Base-by-base conservation (phyloP, 2,329 filamentous ascomycete species). In the Graphilbum sp. region DNA sequence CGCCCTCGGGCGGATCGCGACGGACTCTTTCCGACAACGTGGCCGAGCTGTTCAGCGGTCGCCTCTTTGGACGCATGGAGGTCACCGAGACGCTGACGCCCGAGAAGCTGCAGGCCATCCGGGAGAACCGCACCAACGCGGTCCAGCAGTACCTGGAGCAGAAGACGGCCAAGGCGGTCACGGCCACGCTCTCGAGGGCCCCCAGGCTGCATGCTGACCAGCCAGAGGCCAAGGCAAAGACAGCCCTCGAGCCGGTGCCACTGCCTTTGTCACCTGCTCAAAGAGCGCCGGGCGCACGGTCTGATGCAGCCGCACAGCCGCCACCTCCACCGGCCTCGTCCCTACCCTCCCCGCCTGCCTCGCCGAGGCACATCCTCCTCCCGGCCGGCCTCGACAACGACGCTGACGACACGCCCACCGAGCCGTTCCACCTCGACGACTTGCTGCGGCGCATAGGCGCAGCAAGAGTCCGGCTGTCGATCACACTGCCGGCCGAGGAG, bases 81-180 rank as follows among this genome's bases (percentile, higher is more conserved):
- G 70, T 63, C 0, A 67, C 74, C 37, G 72, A 77, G 53, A 71
- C 74, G 58, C 52, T 75, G 12, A 67, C 69, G 11, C 64, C 69
- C 16, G 59, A 62, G 25, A 62, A 64, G 29, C 54, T 74, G 19
- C 61, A 69, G 45, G 57, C 60, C 36, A 58, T 64, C 18, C 62
- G 57, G 35, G 55, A 52, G 48, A 60, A 55, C 38, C 54, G 60
- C 16, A 51, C 57, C 29, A 54, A 54, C 20, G 53, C 56, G 40
- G 27, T 32, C 24, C 34, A 37, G 27, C 36, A 25, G 30, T 31
- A 24, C n/a, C 32, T 11, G 20, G 9, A 27, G 33, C 25, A 11
- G 11, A 34, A 32, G 13, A n/a, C n/a, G n/a, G n/a, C n/a, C n/a
- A n/a, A n/a, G n/a, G n/a, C n/a, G n/a, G n/a, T n/a, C n/a, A n/a